Percentiles rank a stretch among this genome's conserved stretches.
These are phyloP conservation scores for Colletotrichum noveboracense DNA, from an alignment of 2,329 filamentous ascomycete species.

Conservation along the genomic window DNA sequence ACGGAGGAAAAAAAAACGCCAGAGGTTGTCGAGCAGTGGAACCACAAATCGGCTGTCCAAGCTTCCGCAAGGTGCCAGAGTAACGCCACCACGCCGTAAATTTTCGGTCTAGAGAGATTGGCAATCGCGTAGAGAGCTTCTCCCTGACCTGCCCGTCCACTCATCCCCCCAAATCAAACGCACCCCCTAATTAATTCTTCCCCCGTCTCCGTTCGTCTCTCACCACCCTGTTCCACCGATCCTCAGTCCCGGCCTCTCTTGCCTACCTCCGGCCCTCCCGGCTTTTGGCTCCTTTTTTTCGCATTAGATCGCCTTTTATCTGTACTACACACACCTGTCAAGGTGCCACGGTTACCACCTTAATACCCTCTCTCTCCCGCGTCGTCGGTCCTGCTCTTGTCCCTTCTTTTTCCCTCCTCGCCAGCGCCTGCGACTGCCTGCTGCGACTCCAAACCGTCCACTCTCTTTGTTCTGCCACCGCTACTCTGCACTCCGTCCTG, in stretches of 20 bases:
- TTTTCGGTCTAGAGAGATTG: slow-evolving; percentile 15
- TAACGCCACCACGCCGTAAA: slow-evolving; percentile 22
- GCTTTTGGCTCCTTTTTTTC: slow-evolving; percentile 16
- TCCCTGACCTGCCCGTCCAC: not conserved
- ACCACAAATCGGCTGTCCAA: slow-evolving; percentile 23
- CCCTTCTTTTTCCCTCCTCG: not conserved
- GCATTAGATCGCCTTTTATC: slow-evolving; percentile 4
- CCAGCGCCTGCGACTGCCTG: slow-evolving; percentile 4
- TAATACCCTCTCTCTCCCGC: slow-evolving; percentile 1
- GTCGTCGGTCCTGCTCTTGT: not conserved
- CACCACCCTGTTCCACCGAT: slow-evolving; percentile 10
- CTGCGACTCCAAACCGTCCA: slow-evolving; percentile 9
- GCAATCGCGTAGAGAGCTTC: slow-evolving; percentile 14
- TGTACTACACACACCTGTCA: not conserved
- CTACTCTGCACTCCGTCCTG: not conserved
- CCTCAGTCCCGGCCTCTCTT: slow-evolving; percentile 13
- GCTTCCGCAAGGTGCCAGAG: slow-evolving; percentile 23
- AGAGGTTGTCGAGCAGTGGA: slow-evolving; percentile 9
- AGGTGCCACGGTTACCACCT: not conserved
- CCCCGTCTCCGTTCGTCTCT: slow-evolving; percentile 5
- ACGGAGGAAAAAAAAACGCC: not conserved
- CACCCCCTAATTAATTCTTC: slow-evolving; percentile 18
- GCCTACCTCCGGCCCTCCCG: slow-evolving; percentile 16
- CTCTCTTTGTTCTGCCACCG: slow-evolving; percentile 13
- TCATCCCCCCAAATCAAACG: slow-evolving; percentile 2